Percentiles rank a stretch among this genome's conserved stretches.
phyloP scores from a whole-genome alignment of 331 rosid species.

The Quercus tomentella region DNA sequence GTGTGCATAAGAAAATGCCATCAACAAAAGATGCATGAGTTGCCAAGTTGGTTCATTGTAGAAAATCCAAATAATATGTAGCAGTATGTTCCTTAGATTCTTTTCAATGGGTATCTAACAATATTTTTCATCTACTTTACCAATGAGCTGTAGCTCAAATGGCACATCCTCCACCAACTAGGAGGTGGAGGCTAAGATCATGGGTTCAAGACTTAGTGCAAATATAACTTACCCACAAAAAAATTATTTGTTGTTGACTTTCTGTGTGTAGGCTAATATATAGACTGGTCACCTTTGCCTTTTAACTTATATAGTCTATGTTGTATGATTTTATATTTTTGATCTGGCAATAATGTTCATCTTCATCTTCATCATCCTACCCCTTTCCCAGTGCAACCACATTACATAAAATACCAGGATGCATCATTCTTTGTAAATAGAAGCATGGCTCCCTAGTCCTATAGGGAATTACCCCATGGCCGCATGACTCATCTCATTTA shows the following conservation, averaged over 20 bases:
- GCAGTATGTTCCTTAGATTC: not conserved
- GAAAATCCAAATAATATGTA: not conserved
- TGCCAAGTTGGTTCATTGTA: not conserved
- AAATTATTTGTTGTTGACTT: too few relatives aligned
- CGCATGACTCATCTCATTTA: not conserved
- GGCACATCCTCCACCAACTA: not conserved
- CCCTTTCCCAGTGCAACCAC: not conserved
- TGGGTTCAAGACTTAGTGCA: not conserved
- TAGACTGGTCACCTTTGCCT: too few relatives aligned
- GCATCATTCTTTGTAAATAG: not conserved
- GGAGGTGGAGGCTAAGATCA: not conserved
- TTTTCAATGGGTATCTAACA: not conserved
- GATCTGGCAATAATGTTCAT: not conserved
- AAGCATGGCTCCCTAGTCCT: not conserved
- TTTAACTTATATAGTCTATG: too few relatives aligned
- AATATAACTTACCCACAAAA: not conserved
- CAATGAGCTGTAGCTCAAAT: not conserved
- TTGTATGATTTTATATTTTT: not conserved
- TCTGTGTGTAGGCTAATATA: too few relatives aligned
- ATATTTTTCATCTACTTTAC: not conserved
- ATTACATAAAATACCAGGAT: not conserved
- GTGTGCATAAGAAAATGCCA: not conserved
- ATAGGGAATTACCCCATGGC: not conserved
- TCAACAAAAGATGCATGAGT: not conserved
- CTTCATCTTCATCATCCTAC: not conserved